Conservation (phyloP, 1,284 basidiomycete genomes). For the Boletus semigastroideus region DNA sequence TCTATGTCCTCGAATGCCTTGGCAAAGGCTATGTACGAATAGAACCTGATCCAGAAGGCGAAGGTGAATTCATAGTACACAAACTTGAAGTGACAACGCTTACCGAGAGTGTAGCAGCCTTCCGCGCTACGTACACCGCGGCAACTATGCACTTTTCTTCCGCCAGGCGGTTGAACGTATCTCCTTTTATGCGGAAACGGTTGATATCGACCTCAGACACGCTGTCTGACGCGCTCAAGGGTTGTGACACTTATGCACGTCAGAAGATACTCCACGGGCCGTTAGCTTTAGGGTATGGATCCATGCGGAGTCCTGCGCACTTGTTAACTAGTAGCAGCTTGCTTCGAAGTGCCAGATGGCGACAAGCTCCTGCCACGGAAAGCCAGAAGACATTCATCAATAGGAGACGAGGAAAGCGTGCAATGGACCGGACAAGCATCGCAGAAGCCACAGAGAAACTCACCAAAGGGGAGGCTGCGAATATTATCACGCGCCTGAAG, state of each 20-base stretch:
- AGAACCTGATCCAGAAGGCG: constrained; percentile 43
- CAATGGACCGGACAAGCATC: constrained; percentile 17
- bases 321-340: constrained; percentile 44
- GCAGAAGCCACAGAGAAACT: constrained; percentile 42
- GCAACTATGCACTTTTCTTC: constrained; percentile 47
- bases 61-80: constrained; percentile 27
- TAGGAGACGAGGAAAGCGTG: constrained; percentile 52
- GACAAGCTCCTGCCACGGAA: constrained; percentile 61
- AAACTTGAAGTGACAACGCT: constrained; percentile 1
- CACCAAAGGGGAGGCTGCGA: constrained; percentile 77
- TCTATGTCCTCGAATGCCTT: constrained; percentile 80
- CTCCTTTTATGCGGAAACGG: constrained; percentile 56
- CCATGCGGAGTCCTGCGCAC: constrained; percentile 1
- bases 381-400: constrained; percentile 64
- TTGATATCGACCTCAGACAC: constrained; percentile 52
- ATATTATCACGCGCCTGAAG: constrained; percentile 73
- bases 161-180: constrained; percentile 46
- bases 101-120: constrained; percentile 32
- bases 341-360: constrained; percentile 72
- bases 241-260: constrained; percentile 66
- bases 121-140: constrained; percentile 55
- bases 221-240: constrained; percentile 59
- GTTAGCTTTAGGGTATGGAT: constrained; percentile 46
- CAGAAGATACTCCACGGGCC: constrained; percentile 53
- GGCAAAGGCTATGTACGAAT: constrained; percentile 76